These are phyloP conservation scores for Penicillium nucicola DNA, from an alignment of 495 filamentous ascomycete species.

Conservation along the genomic window DNA sequence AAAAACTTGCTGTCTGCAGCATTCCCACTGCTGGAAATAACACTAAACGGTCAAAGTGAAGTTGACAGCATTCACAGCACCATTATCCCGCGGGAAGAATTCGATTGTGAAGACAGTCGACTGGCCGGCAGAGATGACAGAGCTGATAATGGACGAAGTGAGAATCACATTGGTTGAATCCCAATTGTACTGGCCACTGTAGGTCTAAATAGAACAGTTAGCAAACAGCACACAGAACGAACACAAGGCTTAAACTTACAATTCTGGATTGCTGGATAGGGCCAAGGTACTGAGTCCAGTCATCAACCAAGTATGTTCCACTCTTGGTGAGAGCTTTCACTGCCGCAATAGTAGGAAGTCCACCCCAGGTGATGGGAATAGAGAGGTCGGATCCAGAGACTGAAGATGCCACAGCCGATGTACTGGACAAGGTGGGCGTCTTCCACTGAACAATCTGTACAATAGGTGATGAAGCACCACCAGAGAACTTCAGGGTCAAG, in stretches of 20 bases:
- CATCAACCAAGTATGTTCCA: conserved; percentile 51
- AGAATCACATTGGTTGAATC: conserved; percentile 42
- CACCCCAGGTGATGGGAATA: conserved; percentile 53
- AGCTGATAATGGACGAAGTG: conserved; percentile 37
- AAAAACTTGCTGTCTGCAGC: no score
- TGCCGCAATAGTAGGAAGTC: conserved; percentile 44
- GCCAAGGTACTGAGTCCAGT: conserved; percentile 55
- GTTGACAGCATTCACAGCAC: conserved; percentile 36
- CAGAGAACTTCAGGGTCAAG: conserved; percentile 50
- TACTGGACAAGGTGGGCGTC: conserved; percentile 38
- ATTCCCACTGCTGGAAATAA: background rate
- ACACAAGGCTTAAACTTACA: conserved; percentile 22
- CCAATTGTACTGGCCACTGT: conserved; percentile 50
- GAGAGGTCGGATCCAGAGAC: conserved; percentile 42
- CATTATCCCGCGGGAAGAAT: conserved; percentile 45
- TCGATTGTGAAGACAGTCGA: conserved; percentile 50
- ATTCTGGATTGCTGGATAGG: conserved; percentile 50
- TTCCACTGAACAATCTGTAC: conserved; percentile 52
- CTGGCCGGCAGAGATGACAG: conserved; percentile 44
- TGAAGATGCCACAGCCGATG: conserved; percentile 33
- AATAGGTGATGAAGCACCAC: conserved; percentile 39
- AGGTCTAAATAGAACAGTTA: conserved; percentile 28
- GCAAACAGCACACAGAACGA: background rate
- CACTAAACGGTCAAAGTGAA: conserved; percentile 46
- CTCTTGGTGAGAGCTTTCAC: conserved; percentile 51